Base-by-base conservation (phyloP, 2,329 filamentous ascomycete species). In the Calonectria fujianensis region DNA sequence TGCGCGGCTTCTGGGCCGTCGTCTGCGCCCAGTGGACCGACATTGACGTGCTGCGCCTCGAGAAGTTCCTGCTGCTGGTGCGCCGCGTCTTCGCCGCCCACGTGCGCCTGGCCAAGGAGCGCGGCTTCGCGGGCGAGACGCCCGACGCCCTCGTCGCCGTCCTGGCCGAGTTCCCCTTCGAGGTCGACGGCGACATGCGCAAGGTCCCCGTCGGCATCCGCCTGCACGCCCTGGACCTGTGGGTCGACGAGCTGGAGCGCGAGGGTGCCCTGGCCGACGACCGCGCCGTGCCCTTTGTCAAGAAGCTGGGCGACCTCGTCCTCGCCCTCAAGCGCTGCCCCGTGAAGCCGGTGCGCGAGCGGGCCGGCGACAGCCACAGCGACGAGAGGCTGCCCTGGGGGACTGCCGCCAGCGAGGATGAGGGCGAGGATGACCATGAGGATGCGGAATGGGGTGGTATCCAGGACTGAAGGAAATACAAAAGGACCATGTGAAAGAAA, bases 11-110 rank as follows among this genome's bases (percentile, higher is more conserved):
- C 86, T 95, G 93, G 93, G 89, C 91, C 77, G 94, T 93, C 11
- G 90, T 96, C 84, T 88, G 90, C 61, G 85, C 90, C 59, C 92
- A 95, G 85, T 96, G 93, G 91, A 92, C 93, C 87, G 91, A 91
- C 35, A 92, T 96, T 75, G 94, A 96, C 83, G 92, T 94, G 11
- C 86, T 94, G 77, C 91, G 95, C 52, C 93, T 98, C 88, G 96
- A 99, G 86, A 99, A 99, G 88, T 98, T 97, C 82, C 87, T 99
- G 72, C 90, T 96, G 79, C 89, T 98, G 24, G 94, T 97, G 73
- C 91, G 97, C 68, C 91, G 94, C 77, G 95, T 95, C 79, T 87
- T 98, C 18, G 92, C 90, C 48, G 92, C 94, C n/a, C 92, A 92
- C 13, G 92, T 98, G 76, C 85, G 78, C 74, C 89, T 87, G 82